Percentiles rank a stretch among this genome's conserved stretches.
These are phyloP conservation scores for carrot (Daucus carota) DNA, from an alignment of 129 eudicot genomes.

Conservation along the genomic window DH1_v3.0 NC_030382.2:48675001-48675500, in stretches of 20 bases:
- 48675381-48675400: slow-evolving; percentile 51
- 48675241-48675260: slow-evolving; percentile 47
- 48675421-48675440: slow-evolving; percentile 82
- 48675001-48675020: slow-evolving; percentile 95
- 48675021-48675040: slow-evolving; percentile 91
- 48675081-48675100: slow-evolving; percentile 96
- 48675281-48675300: slow-evolving; percentile 94
- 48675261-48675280: slow-evolving; percentile 61
- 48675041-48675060: slow-evolving; percentile 99
- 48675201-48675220: slow-evolving; percentile 57
- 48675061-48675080: slow-evolving; percentile 98
- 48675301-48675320: slow-evolving; percentile 63
- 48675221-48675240: slow-evolving; percentile 41
- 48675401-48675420: slow-evolving; percentile 60
- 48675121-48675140: slow-evolving; percentile 87
- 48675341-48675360: slow-evolving; percentile 27
- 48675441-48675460: slow-evolving; percentile 82
- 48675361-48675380: slow-evolving; percentile 37
- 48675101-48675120: slow-evolving; percentile 91
- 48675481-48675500: slow-evolving; percentile 58
- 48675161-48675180: slow-evolving; percentile 60
- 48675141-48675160: slow-evolving; percentile 64
- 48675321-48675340: slow-evolving; percentile 56
- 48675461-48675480: slow-evolving; percentile 94
- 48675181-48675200: slow-evolving; percentile 62